Evolutionary conservation across 371 early-diverging fungal genomes (phyloP).

Genomic region (Mortierella sp.): DNA sequence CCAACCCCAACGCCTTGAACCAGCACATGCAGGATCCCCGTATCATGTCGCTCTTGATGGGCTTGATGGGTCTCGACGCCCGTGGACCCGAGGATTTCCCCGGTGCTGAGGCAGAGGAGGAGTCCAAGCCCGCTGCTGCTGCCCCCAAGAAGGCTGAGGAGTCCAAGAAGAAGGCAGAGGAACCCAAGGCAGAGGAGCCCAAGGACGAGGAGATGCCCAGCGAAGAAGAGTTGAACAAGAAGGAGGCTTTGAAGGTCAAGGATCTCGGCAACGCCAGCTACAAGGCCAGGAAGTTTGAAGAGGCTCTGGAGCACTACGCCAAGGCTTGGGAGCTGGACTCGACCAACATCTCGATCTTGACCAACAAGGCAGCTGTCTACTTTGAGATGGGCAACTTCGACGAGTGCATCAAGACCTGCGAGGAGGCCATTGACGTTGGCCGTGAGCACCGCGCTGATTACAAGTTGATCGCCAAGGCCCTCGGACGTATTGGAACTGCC

Average conservation of each 20-base stretch:
- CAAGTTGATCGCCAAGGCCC: constrained; percentile 95
- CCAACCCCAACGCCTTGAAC: constrained; percentile 67
- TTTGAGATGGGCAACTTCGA: constrained; percentile 95
- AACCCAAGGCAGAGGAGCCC: constrained; percentile 83
- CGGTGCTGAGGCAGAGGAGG: constrained; percentile 48
- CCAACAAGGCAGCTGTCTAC: constrained; percentile 96
- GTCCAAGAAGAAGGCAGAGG: constrained; percentile 61
- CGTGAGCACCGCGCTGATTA: constrained; percentile 93
- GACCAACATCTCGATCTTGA: constrained; percentile 92
- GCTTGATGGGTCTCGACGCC: constrained; percentile 81
- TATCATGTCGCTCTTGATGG: constrained; percentile 80
- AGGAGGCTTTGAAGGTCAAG: constrained; percentile 87
- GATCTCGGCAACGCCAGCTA: constrained; percentile 92
- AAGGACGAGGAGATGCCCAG: constrained; percentile 63
- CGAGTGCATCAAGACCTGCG: constrained; percentile 92
- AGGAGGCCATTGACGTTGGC: constrained; percentile 93
- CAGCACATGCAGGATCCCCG: constrained; percentile 75
- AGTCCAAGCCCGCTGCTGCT: constrained; percentile 31
- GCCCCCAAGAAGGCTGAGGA: constrained; percentile 73
- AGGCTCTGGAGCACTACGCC: constrained; percentile 90
- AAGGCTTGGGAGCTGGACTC: constrained; percentile 93
- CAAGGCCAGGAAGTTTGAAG: constrained; percentile 94
- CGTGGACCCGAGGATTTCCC: constrained; percentile 53
- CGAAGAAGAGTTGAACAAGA: constrained; percentile 73
- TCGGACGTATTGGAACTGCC: constrained; percentile 93